phyloP scores from a whole-genome alignment of 768 basidiomycete species.

The Psilocybe cyanescens region DNA sequence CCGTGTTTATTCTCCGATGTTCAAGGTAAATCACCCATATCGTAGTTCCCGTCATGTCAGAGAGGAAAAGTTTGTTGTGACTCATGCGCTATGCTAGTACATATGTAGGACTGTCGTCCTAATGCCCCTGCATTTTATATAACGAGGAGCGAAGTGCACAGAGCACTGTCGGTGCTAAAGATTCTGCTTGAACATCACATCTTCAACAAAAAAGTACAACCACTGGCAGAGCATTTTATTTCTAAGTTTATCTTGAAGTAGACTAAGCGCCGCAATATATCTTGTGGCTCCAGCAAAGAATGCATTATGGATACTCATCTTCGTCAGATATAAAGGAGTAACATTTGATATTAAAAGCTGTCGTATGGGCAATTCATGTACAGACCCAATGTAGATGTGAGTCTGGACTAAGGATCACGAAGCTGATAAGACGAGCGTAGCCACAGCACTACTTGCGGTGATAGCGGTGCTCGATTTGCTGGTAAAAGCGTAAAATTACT shows the following conservation, averaged over 20 bases:
- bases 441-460: not conserved
- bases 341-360: not conserved
- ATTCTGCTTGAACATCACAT: not conserved
- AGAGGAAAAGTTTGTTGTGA: not conserved
- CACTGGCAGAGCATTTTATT: not conserved
- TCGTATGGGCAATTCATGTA: not conserved
- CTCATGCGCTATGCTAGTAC: not conserved
- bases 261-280: not conserved
- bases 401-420: not conserved
- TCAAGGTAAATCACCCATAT: slow-evolving; percentile 1
- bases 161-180: not conserved
- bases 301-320: not conserved
- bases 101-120: not conserved
- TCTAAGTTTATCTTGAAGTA: not conserved
- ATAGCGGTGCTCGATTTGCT: slow-evolving; percentile 9
- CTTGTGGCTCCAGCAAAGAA: slow-evolving; percentile 2
- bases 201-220: not conserved
- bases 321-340: not conserved
- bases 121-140: not conserved
- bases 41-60: slow-evolving; percentile 13
- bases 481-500: slow-evolving; percentile 5
- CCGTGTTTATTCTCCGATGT: slow-evolving; percentile 2
- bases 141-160: not conserved
- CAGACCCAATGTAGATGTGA: slow-evolving; percentile 1
- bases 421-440: slow-evolving; percentile 1